These are phyloP conservation scores for Neoboletus brunneissimus DNA, from an alignment of 768 basidiomycete species.

Conservation along the genomic window DNA sequence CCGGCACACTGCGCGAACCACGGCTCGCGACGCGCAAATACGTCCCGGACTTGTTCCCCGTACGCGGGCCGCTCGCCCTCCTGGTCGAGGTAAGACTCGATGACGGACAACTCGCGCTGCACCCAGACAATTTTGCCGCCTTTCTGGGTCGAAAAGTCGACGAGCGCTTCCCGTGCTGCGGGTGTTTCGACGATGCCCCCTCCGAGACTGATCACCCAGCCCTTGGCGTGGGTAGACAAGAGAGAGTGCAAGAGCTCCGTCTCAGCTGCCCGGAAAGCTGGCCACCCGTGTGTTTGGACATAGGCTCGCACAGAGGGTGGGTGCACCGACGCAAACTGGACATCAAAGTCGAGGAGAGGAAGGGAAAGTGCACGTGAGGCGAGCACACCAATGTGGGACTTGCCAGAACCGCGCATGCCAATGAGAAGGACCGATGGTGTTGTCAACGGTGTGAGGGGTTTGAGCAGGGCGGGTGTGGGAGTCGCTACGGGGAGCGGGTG, in stretches of 20 bases:
- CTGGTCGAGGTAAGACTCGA: conserved; percentile 73
- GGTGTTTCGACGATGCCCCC: conserved; percentile 92
- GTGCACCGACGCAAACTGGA: conserved; percentile 64
- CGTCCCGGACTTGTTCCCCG: conserved; percentile 81
- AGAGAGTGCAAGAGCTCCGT: conserved; percentile 65
- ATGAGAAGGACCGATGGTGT: conserved; percentile 71
- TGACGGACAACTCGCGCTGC: conserved; percentile 73
- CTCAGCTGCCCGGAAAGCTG: conserved; percentile 84
- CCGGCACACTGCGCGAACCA: conserved; percentile 84
- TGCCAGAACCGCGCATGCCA: conserved; percentile 97
- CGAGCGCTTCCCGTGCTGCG: conserved; percentile 67
- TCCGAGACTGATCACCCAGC: conserved; percentile 84
- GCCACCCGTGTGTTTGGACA: conserved; percentile 84
- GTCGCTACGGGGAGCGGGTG: conserved; percentile 38
- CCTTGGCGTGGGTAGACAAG: conserved; percentile 48
- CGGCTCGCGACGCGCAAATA: conserved; percentile 77
- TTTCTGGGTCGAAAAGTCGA: conserved; percentile 51
- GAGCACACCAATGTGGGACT: conserved; percentile 81
- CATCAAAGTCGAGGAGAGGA: conserved; percentile 82
- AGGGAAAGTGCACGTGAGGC: conserved; percentile 73
- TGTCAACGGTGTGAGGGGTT: conserved; percentile 26
- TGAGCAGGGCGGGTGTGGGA: conserved; percentile 33
- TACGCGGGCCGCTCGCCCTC: conserved; percentile 85
- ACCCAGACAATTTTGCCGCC: conserved; percentile 83
- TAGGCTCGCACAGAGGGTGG: conserved; percentile 65